Conservation (phyloP, 2,329 filamentous ascomycete genomes). For the Monosporascus cannonballus region DNA sequence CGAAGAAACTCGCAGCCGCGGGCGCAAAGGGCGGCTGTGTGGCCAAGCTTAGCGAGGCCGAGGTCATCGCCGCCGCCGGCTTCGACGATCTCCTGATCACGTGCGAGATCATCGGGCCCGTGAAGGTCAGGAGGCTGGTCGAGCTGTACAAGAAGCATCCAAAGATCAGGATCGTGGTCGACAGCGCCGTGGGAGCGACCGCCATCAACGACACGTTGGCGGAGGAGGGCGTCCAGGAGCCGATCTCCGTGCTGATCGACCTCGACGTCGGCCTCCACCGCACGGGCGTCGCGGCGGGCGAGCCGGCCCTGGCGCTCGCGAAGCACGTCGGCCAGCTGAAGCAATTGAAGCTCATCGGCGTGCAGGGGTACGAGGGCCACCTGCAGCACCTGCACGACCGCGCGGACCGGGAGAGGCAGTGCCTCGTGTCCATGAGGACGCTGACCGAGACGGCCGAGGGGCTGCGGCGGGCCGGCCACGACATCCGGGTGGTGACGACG, state of each 20-base stretch:
- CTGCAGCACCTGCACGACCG: slow-evolving; percentile 42
- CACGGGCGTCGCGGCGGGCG: slow-evolving; percentile 38
- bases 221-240: slow-evolving; percentile 27
- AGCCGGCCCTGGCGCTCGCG: slow-evolving; percentile 34
- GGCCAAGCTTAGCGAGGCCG: slow-evolving; percentile 43
- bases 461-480: slow-evolving; percentile 34
- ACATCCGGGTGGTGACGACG: slow-evolving; percentile 43
- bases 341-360: slow-evolving; percentile 38
- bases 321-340: slow-evolving; percentile 28
- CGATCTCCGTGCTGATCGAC: slow-evolving; percentile 38
- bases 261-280: slow-evolving; percentile 45
- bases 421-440: slow-evolving; percentile 38
- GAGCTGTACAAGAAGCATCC: slow-evolving; percentile 34
- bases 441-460: slow-evolving; percentile 36
- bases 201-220: slow-evolving; percentile 38
- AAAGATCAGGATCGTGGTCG: slow-evolving; percentile 39
- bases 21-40: slow-evolving; percentile 46
- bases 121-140: slow-evolving; percentile 40
- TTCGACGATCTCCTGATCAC: slow-evolving; percentile 46
- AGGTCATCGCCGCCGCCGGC: slow-evolving; percentile 34
- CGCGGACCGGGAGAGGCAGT: slow-evolving; percentile 34
- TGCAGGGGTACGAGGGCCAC: slow-evolving; percentile 49
- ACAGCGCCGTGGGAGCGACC: slow-evolving; percentile 37
- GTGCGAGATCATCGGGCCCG: slow-evolving; percentile 40
- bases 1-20: slow-evolving; percentile 34